Conservation (phyloP, 805 yeast species). For the Metschnikowia hibisci region DNA sequence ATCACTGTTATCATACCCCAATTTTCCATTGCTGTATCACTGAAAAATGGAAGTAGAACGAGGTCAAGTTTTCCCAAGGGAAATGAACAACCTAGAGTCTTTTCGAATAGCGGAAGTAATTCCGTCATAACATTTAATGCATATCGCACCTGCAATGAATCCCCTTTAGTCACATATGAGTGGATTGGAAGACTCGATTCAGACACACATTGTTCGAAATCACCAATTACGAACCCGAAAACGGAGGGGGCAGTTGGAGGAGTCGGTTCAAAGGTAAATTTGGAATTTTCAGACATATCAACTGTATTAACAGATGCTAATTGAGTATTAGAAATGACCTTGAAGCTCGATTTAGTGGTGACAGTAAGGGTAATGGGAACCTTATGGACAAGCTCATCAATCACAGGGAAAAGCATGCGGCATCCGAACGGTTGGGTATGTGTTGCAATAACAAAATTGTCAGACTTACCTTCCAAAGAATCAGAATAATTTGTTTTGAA, state of each 20-base stretch:
- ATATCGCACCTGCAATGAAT: constrained; percentile 42
- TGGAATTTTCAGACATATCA: constrained; percentile 23
- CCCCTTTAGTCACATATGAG: constrained; percentile 54
- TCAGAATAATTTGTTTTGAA: constrained; percentile 65
- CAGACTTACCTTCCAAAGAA: constrained; percentile 44
- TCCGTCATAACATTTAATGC: constrained; percentile 47
- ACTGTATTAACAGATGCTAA: constrained; percentile 20
- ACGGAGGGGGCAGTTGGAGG: constrained; percentile 60
- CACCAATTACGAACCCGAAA: constrained; percentile 68
- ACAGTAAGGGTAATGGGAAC: constrained; percentile 48
- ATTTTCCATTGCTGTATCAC: constrained; percentile 81
- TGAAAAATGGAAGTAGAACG: constrained; percentile 63
- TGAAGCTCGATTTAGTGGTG: constrained; percentile 41
- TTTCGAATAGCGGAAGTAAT: constrained; percentile 46
- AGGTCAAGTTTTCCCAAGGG: constrained; percentile 67
- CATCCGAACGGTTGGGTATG: constrained; percentile 72
- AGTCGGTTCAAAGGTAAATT: constrained; percentile 46
- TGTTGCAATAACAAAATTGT: constrained; percentile 57
- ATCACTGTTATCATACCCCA: constrained; percentile 66
- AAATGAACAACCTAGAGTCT: constrained; percentile 41
- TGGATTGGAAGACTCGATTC: constrained; percentile 41
- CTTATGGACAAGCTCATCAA: constrained; percentile 61
- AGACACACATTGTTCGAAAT: constrained; percentile 40
- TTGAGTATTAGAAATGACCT: constrained; percentile 50
- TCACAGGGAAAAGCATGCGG: constrained; percentile 59